Evolutionary conservation across 129 eudicot genomes (phyloP).

Genomic region (Chrysanthemum makinoi): DNA sequence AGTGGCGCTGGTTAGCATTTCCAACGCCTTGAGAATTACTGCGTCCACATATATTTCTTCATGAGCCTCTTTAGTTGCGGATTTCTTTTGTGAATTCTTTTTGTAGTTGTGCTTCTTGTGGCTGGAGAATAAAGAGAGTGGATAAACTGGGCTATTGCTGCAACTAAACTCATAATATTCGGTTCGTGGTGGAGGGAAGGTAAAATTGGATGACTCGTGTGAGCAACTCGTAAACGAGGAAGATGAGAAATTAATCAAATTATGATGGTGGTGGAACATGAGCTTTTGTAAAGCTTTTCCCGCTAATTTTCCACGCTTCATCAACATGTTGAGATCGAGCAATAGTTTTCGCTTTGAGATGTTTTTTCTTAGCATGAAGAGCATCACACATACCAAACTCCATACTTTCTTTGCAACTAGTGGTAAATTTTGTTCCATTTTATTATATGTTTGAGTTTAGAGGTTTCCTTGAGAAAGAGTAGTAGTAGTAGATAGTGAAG

Average conservation of each 20-base stretch:
- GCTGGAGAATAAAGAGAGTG: slow-evolving; percentile 39
- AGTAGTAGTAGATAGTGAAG: background rate
- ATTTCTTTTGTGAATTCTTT: slow-evolving; percentile 1
- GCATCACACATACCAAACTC: slow-evolving; percentile 44
- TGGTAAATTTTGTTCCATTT: slow-evolving; percentile 66
- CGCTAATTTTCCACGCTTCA: slow-evolving; percentile 64
- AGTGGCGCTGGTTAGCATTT: slow-evolving; percentile 45
- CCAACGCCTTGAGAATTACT: slow-evolving; percentile 40
- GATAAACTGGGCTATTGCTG: slow-evolving; percentile 51
- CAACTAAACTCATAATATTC: slow-evolving; percentile 69
- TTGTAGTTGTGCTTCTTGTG: slow-evolving; percentile 38
- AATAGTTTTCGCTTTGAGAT: slow-evolving; percentile 48
- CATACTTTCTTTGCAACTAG: slow-evolving; percentile 50
- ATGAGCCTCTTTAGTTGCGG: background rate
- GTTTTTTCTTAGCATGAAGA: slow-evolving; percentile 56
- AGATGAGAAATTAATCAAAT: slow-evolving; percentile 27
- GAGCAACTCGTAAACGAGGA: slow-evolving; percentile 20
- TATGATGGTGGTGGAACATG: slow-evolving; percentile 57
- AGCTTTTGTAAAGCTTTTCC: slow-evolving; percentile 60
- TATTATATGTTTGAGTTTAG: slow-evolving; percentile 1
- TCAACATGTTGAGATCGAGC: slow-evolving; percentile 52
- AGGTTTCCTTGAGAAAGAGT: background rate
- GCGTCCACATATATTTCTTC: slow-evolving; percentile 24
- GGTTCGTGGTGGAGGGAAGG: slow-evolving; percentile 21
- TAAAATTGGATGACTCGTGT: slow-evolving; percentile 6